Conservation (phyloP, 2,329 filamentous ascomycete species). For the Akanthomyces muscarius region DNA sequence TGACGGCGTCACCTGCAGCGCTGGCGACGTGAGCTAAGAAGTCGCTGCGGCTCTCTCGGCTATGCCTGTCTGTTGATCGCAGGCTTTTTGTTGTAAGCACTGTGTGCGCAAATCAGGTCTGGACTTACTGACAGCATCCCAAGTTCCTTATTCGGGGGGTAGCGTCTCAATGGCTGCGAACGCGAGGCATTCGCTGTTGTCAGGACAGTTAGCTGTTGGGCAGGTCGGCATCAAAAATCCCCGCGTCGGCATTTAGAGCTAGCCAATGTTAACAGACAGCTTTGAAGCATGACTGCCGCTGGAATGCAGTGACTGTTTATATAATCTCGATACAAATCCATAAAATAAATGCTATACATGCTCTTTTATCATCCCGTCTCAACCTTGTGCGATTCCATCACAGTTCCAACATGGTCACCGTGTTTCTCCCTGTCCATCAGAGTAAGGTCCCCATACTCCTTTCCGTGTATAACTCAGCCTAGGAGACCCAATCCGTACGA, state of each 20-base stretch:
- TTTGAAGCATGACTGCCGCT: not conserved
- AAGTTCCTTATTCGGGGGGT: not conserved
- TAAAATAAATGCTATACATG: conserved; percentile 9
- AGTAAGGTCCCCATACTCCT: not conserved
- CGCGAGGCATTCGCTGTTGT: not conserved
- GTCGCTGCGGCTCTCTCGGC: too few species aligned
- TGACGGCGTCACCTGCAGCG: not conserved
- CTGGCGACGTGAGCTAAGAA: not conserved
- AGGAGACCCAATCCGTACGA: not conserved
- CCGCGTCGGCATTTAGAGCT: not conserved
- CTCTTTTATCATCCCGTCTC: not conserved
- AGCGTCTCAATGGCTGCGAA: not conserved
- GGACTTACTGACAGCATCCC: not conserved
- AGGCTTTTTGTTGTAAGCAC: not conserved
- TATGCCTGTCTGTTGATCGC: too few species aligned
- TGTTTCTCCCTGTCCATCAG: not conserved
- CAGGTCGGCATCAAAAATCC: too few species aligned
- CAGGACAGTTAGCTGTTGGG: too few species aligned
- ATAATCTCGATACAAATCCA: not conserved
- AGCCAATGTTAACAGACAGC: not conserved
- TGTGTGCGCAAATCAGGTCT: not conserved
- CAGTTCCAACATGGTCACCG: not conserved
- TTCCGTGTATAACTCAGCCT: not conserved
- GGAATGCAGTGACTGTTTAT: not conserved
- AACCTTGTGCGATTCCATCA: not conserved